Percentiles rank a stretch among this genome's conserved stretches.
Conservation (phyloP, 169 alveolate genomes). For the Cryptosporidium tyzzeri region DNA sequence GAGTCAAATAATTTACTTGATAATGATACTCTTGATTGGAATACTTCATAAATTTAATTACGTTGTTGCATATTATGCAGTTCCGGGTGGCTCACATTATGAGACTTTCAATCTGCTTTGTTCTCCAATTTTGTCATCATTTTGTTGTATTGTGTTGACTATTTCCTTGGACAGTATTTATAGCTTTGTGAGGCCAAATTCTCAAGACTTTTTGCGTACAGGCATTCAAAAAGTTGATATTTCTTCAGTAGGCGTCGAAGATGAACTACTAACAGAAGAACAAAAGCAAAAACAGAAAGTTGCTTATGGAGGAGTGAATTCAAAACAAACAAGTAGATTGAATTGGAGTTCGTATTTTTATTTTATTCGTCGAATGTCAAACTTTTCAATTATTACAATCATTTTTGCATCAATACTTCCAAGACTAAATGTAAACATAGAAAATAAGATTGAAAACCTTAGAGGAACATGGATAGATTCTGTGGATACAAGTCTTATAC, state of each 20-base stretch:
- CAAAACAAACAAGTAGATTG: constrained; percentile 23
- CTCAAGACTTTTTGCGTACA: constrained; percentile 7
- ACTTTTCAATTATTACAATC: constrained; percentile 27
- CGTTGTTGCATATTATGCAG: constrained; percentile 23
- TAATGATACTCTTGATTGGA: not conserved
- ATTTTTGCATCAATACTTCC: constrained; percentile 42
- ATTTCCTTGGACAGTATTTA: constrained; percentile 18
- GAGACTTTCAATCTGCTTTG: constrained; percentile 11
- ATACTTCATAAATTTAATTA: not conserved
- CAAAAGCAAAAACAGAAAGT: constrained; percentile 65
- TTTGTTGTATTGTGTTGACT: constrained; percentile 29
- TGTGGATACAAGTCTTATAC: not conserved
- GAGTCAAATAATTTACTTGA: constrained; percentile 25
- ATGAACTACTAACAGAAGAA: constrained; percentile 42
- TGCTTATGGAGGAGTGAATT: constrained; percentile 45
- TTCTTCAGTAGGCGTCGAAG: constrained; percentile 5
- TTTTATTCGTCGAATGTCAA: constrained; percentile 48
- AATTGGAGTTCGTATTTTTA: constrained; percentile 44
- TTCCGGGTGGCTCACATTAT: constrained; percentile 68
- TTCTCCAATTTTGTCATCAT: constrained; percentile 10
- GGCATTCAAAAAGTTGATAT: not conserved
- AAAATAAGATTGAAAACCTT: not conserved
- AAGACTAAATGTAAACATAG: constrained; percentile 63
- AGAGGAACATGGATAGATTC: constrained; percentile 19
- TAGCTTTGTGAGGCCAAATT: constrained; percentile 26